Conservation (phyloP, 2,329 filamentous ascomycete species). For the Thielaviopsis euricoi region DNA sequence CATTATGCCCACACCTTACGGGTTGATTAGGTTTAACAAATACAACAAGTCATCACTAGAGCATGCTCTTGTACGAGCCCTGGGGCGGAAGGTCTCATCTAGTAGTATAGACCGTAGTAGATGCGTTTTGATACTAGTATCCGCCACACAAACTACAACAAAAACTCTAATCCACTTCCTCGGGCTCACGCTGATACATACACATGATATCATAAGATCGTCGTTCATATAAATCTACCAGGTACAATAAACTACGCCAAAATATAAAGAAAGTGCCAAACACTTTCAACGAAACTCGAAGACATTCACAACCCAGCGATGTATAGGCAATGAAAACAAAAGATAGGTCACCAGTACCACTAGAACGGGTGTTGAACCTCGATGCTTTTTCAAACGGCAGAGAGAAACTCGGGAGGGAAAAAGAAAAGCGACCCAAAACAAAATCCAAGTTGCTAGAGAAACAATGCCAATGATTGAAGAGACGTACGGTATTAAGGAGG, state of each 20-base stretch:
- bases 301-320: not conserved
- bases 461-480: not conserved
- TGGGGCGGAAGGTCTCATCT: too few species aligned
- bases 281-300: not conserved
- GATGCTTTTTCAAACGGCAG: not conserved
- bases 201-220: not conserved
- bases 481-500: not conserved
- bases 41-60: too few species aligned
- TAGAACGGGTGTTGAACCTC: not conserved
- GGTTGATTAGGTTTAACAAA: too few species aligned
- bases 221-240: not conserved
- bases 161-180: too few species aligned
- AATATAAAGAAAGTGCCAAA: not conserved
- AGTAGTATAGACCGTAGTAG: too few species aligned
- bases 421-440: not conserved
- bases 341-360: not conserved
- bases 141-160: not conserved
- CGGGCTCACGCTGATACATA: too few species aligned
- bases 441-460: too few species aligned
- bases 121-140: not conserved
- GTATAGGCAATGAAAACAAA: not conserved
- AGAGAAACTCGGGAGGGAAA: not conserved
- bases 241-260: not conserved
- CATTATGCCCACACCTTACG: too few species aligned
- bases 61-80: too few species aligned